Conservation (phyloP, 345 rosid genomes). For the Laguncularia racemosa region DNA sequence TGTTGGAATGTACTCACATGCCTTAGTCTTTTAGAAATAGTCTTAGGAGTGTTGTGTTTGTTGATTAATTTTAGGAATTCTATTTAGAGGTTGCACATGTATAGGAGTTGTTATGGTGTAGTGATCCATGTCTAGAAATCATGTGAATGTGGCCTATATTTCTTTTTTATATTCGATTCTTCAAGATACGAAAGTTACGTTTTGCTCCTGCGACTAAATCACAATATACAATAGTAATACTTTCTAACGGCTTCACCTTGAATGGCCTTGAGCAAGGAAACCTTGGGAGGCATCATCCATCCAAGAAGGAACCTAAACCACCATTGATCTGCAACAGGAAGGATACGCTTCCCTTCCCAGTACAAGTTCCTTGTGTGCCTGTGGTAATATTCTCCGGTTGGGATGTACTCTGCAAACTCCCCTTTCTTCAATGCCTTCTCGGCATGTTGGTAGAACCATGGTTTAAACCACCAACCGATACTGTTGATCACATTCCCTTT, state of each 20-base stretch:
- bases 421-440: conserved; percentile 75
- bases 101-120: too few relatives aligned
- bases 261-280: conserved; percentile 94
- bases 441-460: conserved; percentile 98
- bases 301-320: conserved; percentile 96
- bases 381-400: conserved; percentile 91
- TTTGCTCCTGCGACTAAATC: too few relatives aligned
- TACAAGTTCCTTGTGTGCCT: conserved; percentile 96
- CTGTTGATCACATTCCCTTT: conserved; percentile 80
- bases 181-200: too few relatives aligned
- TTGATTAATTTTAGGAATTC: too few relatives aligned
- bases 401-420: conserved; percentile 95
- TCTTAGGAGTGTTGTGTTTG: too few relatives aligned
- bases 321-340: conserved; percentile 90
- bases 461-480: conserved; percentile 98
- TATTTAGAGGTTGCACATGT: too few relatives aligned
- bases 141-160: too few relatives aligned
- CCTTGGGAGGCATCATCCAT: conserved; percentile 99
- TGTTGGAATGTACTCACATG: too few relatives aligned
- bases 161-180: too few relatives aligned
- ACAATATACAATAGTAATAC: too few relatives aligned
- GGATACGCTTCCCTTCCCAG: conserved; percentile 99
- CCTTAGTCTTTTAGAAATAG: too few relatives aligned
- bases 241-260: conserved; percentile 98
- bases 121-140: too few relatives aligned